Evolutionary conservation across 345 rosid genomes (phyloP), one percentile per base, ranked within the genome.

Genomic region (Boechera divaricarpa): DNA sequence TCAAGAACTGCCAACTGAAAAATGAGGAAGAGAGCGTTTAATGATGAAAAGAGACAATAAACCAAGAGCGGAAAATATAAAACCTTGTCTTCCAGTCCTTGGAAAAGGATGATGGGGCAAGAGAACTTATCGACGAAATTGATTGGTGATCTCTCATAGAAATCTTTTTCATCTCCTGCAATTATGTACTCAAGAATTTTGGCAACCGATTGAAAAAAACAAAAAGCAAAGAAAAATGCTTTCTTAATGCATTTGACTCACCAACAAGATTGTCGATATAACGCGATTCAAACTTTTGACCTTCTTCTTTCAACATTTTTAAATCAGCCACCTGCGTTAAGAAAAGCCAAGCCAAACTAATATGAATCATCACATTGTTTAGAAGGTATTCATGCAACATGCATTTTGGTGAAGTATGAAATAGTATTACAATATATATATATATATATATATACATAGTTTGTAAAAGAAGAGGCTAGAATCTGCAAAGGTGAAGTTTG

Each of bases 61-160:
- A 51, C 33, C 1, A 12, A 47, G 16, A 24, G 48, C 0, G 16
- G 80, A 5, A 62, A 67, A 10, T 70, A 41, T 59, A 58, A 33
- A 31, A 90, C 98, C 99, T 92, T 91, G 82, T 95, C 99, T 77
- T 95, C 98, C 64, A 95, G 73, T 63, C 99, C 98, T 78, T 92
- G 98, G 81, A 95, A 95, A 35, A 91, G 83, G 85, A 95, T 92
- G 75, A 89, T 85, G 77, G 97, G 99, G 83, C 98, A 95, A 72
- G 97, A 92, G 84, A 95, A 95, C 70, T 75, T 84, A 70, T 91
- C 89, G 2, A 91, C 96, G 61, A 79, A 90, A 84, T 92, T 92
- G 76, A 91, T 88, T 42, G 98, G 99, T 16, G 99, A 84, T 72
- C 96, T 87, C 72, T 95, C 97, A 63, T 77, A 85, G 81, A 65